phyloP scores from a whole-genome alignment of 2,329 filamentous ascomycete species.

The Penicillium sp. region DNA sequence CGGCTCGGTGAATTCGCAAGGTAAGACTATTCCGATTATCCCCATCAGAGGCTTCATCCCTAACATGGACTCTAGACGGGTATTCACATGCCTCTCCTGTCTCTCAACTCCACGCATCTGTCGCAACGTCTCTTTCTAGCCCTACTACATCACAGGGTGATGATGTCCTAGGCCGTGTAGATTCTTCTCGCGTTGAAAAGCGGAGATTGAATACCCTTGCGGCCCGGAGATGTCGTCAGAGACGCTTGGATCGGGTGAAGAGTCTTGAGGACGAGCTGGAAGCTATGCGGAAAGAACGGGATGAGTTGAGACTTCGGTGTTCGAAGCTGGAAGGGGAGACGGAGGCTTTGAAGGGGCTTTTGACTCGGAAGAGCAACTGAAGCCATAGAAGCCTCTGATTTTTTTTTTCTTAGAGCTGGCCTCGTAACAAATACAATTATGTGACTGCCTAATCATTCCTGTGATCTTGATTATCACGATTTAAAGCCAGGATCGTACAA shows the following conservation, averaged over 20 bases:
- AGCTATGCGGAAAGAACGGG: slow-evolving; percentile 31
- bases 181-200: slow-evolving; percentile 29
- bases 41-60: background rate
- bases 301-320: slow-evolving; percentile 35
- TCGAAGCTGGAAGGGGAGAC: slow-evolving; percentile 39
- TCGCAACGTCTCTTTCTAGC: slow-evolving; percentile 17
- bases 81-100: slow-evolving; percentile 20
- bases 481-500: background rate
- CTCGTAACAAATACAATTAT: slow-evolving; percentile 8
- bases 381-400: background rate
- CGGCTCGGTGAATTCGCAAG: slow-evolving; percentile 20
- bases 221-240: slow-evolving; percentile 37
- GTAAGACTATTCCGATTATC: slow-evolving; percentile 3
- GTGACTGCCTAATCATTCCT: background rate
- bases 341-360: slow-evolving; percentile 31
- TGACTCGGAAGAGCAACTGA: slow-evolving; percentile 20
- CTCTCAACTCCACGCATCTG: slow-evolving; percentile 16
- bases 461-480: background rate
- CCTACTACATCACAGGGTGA: slow-evolving; percentile 20
- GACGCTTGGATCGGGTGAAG: slow-evolving; percentile 33
- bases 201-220: slow-evolving; percentile 38
- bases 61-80: slow-evolving; percentile 14
- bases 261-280: slow-evolving; percentile 35
- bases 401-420: slow-evolving; percentile 9
- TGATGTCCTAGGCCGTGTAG: slow-evolving; percentile 11